Percentiles rank a stretch among this genome's conserved stretches.
phyloP scores from a whole-genome alignment of 768 basidiomycete species.

The Collybia nuda region DNA sequence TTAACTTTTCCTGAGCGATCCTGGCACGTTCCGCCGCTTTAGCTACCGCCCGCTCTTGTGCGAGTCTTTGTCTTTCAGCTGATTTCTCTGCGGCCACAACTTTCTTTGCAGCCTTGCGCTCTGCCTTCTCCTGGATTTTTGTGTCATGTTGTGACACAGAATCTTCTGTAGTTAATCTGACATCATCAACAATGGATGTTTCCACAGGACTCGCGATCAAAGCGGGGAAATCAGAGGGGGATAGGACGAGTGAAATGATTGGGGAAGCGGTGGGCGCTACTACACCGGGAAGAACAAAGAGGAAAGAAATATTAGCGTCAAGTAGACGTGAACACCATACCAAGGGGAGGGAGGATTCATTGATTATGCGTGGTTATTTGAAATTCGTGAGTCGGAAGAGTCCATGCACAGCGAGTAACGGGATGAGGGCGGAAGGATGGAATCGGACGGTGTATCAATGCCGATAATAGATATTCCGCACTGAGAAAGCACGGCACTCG shows the following conservation, averaged over 20 bases:
- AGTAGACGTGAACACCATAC: conserved; percentile 48
- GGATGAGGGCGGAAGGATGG: conserved; percentile 31
- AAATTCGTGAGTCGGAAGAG: conserved; percentile 33
- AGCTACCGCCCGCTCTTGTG: conserved; percentile 57
- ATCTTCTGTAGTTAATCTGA: conserved; percentile 31
- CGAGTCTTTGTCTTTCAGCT: conserved; percentile 54
- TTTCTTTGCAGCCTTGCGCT: conserved; percentile 66
- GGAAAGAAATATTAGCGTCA: conserved; percentile 51
- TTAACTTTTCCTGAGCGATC: conserved; percentile 51
- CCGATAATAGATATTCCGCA: conserved; percentile 78
- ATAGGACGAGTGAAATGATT: conserved; percentile 55
- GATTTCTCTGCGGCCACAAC: conserved; percentile 62
- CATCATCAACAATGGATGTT: conserved; percentile 19
- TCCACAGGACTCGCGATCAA: conserved; percentile 42
- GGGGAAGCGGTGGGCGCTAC: conserved; percentile 42
- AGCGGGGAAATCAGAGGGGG: conserved; percentile 77
- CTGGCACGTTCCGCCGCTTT: conserved; percentile 57
- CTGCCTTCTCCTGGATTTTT: conserved; percentile 55
- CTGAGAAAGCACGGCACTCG: conserved; percentile 87
- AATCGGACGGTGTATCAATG: conserved; percentile 54
- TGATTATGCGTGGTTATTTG: conserved; percentile 23
- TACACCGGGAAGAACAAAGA: conserved; percentile 36
- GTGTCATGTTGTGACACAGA: conserved; percentile 23
- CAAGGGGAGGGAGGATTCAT: conserved; percentile 45
- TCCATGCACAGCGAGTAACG: conserved; percentile 33